phyloP scores from a whole-genome alignment of 2,329 filamentous ascomycete species.

The Amphichorda felina region DNA sequence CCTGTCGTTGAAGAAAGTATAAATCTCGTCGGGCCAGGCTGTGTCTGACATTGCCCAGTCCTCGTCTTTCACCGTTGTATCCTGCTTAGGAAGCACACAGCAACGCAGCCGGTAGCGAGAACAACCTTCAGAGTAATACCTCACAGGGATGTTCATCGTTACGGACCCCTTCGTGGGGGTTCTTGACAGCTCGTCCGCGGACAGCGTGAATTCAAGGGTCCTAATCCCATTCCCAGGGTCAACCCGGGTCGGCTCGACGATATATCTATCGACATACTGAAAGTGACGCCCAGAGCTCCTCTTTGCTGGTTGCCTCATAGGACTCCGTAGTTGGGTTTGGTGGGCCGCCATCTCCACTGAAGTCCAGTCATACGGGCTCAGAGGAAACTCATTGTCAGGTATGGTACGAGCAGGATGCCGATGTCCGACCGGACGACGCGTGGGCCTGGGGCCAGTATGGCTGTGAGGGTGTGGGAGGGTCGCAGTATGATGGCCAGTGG shows the following conservation, averaged over 20 bases:
- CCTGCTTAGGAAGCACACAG: slow-evolving; percentile 19
- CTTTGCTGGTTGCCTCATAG: slow-evolving; percentile 19
- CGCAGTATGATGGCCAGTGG: too few relatives aligned
- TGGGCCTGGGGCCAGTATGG: too few relatives aligned
- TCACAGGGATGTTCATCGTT: slow-evolving; percentile 17
- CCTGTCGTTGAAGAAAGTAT: slow-evolving; percentile 53
- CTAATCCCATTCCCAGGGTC: slow-evolving; percentile 23
- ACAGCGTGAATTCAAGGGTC: slow-evolving; percentile 34
- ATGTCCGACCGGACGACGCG: too few relatives aligned
- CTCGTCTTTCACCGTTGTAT: slow-evolving; percentile 22
- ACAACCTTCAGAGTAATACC: slow-evolving; percentile 35
- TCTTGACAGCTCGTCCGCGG: slow-evolving; percentile 17
- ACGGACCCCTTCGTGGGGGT: slow-evolving; percentile 4
- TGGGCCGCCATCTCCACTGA: slow-evolving; percentile 32
- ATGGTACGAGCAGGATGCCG: slow-evolving; percentile 5
- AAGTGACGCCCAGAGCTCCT: slow-evolving; percentile 29
- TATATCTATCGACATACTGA: slow-evolving; percentile 42
- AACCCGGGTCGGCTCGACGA: slow-evolving; percentile 29
- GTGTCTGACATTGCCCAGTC: slow-evolving; percentile 55
- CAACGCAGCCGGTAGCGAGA: slow-evolving; percentile 59
- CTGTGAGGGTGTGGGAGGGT: too few relatives aligned
- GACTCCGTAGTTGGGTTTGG: slow-evolving; percentile 34
- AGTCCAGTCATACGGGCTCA: slow-evolving; percentile 25
- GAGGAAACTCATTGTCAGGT: slow-evolving; percentile 23
- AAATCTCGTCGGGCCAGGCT: slow-evolving; percentile 60